Conservation (phyloP, 257 asterid genomes). For the Hygrophila difformis region DNA sequence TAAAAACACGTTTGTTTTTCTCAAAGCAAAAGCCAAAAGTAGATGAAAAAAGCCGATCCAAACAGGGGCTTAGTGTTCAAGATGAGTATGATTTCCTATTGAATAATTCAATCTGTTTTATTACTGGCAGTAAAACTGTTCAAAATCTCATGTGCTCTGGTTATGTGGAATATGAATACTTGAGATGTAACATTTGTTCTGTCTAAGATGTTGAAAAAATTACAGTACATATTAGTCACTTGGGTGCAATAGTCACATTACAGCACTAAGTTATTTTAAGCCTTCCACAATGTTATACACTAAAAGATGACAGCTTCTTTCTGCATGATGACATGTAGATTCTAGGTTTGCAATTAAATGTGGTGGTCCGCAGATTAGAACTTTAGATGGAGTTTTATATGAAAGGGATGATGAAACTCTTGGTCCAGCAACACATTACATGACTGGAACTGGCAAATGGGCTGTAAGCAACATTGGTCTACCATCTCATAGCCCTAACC, state of each 20-base stretch:
- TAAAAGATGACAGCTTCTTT: constrained; percentile 4
- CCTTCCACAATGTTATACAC: not conserved
- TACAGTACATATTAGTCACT: no score
- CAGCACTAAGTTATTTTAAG: not conserved
- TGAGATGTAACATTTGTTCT: no score
- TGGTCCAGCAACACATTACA: constrained; percentile 62
- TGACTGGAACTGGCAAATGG: constrained; percentile 41
- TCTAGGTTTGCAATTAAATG: constrained; percentile 59
- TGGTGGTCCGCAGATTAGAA: constrained; percentile 46
- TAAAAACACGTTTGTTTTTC: no score
- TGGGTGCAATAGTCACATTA: not conserved
- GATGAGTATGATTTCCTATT: no score
- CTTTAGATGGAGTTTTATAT: constrained; percentile 27
- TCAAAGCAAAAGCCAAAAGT: no score
- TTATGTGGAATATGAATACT: no score
- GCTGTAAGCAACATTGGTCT: constrained; percentile 73
- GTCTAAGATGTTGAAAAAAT: no score
- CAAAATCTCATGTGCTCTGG: no score
- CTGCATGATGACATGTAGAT: constrained; percentile 30
- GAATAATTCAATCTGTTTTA: no score
- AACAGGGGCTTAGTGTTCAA: no score
- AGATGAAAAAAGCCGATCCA: no score
- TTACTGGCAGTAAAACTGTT: no score
- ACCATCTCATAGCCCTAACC: constrained; percentile 22
- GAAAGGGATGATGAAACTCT: constrained; percentile 47